Evolutionary conservation across 805 yeast genomes (phyloP), one percentile per base, ranked within the genome.

Genomic region (Kockiozyma suomiensis): DNA sequence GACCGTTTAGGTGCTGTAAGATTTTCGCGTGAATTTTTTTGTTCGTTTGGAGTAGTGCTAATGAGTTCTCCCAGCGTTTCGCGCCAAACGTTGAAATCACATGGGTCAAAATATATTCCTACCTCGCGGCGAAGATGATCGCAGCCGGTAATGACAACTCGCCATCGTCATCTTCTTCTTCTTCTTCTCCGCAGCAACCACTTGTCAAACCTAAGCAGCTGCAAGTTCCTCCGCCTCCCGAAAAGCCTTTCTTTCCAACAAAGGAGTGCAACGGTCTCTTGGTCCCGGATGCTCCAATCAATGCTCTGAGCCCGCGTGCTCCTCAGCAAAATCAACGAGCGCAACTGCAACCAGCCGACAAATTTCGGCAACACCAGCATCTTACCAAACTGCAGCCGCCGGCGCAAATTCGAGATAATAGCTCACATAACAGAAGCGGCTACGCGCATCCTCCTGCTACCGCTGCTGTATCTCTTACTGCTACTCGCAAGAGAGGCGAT

Each of bases 1-100:
- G 85, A 82, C 69, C 70, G 87, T 64, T 82, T 82, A 15, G 69
- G 70, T 12, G 59, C 45, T 40, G 63, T 59, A 50, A 15, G 63
- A 21, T 52, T 6, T 13, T 6, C 19, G 19, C 25, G 4, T 13
- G 5, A 6, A 1, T 12, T 45, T 25, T 33, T 40, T 30, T 4
- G 32, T 10, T 37, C 32, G 25, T 2, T 17, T 7, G 3, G 13
- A 3, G 17, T 35, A 15, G 15, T 30, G 25, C 25, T 38, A 43
- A 26, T 38, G 19, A 19, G 10, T 46, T n/a, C 33, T 6, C 10
- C 2, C 40, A 66, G 54, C 42, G 38, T 2, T 68, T 65, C 56
- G 58, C 67, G 4, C 60, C 62, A 3, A 65, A 65, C 17, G 40
- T 68, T 23, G 70, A 67, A 37, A 51, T 57, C 23, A 49, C 65